Percentiles rank a stretch among this genome's conserved stretches.
Evolutionary conservation across 345 rosid species (phyloP).

Genomic region (Linum lewisii): DNA sequence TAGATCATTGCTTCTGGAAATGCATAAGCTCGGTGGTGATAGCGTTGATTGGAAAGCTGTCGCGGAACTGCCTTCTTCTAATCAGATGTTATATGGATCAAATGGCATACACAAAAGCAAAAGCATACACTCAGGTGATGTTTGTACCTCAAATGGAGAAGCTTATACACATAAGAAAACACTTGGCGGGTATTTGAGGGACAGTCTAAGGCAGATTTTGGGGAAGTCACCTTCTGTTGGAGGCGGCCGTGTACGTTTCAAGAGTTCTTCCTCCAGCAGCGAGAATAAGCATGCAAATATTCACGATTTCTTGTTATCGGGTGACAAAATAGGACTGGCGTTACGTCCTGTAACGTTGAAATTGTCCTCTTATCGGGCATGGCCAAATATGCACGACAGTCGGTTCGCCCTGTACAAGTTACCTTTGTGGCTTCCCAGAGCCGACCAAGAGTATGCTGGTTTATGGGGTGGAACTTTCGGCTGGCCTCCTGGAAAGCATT

Average conservation of each 20-base stretch:
- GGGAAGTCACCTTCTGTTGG: conserved; percentile 41
- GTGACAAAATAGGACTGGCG: conserved; percentile 52
- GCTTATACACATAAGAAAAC: conserved; percentile 32
- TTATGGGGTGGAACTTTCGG: conserved; percentile 87
- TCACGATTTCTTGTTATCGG: conserved; percentile 46
- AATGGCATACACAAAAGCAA: conserved; percentile 32
- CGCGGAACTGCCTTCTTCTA: conserved; percentile 24
- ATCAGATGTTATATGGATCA: conserved; percentile 35
- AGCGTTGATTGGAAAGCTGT: conserved; percentile 30
- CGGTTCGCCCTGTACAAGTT: conserved; percentile 70
- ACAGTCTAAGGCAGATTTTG: conserved; percentile 44
- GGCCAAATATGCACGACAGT: conserved; percentile 79
- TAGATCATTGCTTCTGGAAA: conserved; percentile 47
- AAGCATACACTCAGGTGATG: conserved; percentile 21
- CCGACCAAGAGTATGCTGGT: conserved; percentile 64
- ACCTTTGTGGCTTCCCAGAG: conserved; percentile 36
- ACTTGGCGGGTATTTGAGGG: conserved; percentile 37
- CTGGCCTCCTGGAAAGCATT: conserved; percentile 69
- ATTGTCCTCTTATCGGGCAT: conserved; percentile 63
- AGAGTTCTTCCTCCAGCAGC: conserved; percentile 41
- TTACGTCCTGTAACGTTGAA: conserved; percentile 39
- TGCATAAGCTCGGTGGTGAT: conserved; percentile 34
- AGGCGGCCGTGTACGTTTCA: conserved; percentile 24
- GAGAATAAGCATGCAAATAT: conserved; percentile 45
- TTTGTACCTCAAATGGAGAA: conserved; percentile 21